Conservation (phyloP, 768 basidiomycete species). For the Fomitopsis pulvina region DNA sequence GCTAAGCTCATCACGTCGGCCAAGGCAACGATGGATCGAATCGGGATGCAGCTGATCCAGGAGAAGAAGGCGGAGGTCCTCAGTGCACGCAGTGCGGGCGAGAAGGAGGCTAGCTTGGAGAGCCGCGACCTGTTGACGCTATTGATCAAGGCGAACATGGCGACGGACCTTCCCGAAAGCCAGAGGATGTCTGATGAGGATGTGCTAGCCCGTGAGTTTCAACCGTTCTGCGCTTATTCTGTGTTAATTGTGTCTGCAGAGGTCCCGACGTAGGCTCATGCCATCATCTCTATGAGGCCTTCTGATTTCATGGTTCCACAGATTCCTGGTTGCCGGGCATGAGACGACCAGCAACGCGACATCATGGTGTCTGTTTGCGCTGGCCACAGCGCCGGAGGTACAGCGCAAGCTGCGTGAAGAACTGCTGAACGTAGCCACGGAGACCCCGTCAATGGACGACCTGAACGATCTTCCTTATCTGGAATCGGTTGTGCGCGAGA, state of each 20-base stretch:
- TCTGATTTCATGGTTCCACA: neutral
- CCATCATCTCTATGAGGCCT: neutral
- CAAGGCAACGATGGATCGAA: constrained; percentile 16
- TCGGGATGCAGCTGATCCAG: constrained; percentile 24
- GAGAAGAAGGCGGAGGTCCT: constrained; percentile 29
- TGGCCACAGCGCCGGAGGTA: constrained; percentile 29
- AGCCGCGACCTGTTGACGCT: constrained; percentile 54
- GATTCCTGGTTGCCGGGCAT: constrained; percentile 29
- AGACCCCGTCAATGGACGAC: constrained; percentile 57
- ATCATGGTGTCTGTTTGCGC: constrained; percentile 30
- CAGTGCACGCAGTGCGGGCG: constrained; percentile 17
- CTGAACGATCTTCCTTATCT: constrained; percentile 62
- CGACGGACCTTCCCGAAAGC: constrained; percentile 45
- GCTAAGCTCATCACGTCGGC: constrained; percentile 6
- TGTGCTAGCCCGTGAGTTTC: constrained; percentile 43
- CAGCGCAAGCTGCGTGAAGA: constrained; percentile 37
- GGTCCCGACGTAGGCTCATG: constrained; percentile 16
- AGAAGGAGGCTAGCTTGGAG: constrained; percentile 18
- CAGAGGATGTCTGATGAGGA: constrained; percentile 58
- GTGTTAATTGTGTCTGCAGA: constrained; percentile 5
- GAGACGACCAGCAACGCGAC: constrained; percentile 35
- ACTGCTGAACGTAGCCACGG: constrained; percentile 33
- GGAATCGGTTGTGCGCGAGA: constrained; percentile 56
- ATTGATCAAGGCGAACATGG: constrained; percentile 57
- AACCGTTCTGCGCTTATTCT: neutral